A percentile compares a stretch with the other conserved stretches of the same genome.
Evolutionary conservation across 495 filamentous ascomycete genomes (phyloP).

Genomic region (Daldinia concentrica): DNA sequence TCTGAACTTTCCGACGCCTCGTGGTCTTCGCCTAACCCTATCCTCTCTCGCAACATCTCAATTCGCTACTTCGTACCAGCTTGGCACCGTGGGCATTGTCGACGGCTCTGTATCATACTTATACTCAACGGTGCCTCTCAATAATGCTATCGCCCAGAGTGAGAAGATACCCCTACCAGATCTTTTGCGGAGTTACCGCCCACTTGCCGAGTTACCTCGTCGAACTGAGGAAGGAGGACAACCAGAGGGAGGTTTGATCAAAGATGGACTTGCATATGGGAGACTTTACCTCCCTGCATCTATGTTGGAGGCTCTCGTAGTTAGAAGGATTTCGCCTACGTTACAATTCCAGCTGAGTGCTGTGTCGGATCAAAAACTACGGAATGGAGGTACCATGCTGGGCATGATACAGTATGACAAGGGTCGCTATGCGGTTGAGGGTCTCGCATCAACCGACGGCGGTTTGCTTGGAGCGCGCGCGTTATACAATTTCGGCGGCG

Average conservation of each 20-base stretch:
- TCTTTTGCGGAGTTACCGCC: conserved; percentile 56
- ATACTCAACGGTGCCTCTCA: conserved; percentile 81
- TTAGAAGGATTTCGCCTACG: conserved; percentile 81
- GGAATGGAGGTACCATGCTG: conserved; percentile 78
- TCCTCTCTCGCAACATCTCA: conserved; percentile 91
- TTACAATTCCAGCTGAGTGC: conserved; percentile 82
- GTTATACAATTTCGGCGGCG: conserved; percentile 92
- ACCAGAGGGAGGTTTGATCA: conserved; percentile 18
- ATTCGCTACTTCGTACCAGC: conserved; percentile 89
- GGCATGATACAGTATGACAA: conserved; percentile 86
- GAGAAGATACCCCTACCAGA: conserved; percentile 58
- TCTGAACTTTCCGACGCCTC: conserved; percentile 83
- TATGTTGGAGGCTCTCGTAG: conserved; percentile 85
- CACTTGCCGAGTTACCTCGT: conserved; percentile 51
- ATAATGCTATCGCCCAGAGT: conserved; percentile 56
- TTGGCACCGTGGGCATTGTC: conserved; percentile 84
- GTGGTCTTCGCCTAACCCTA: conserved; percentile 79
- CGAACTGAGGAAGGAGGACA: conserved; percentile 37
- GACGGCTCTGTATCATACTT: conserved; percentile 93
- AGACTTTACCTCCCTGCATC: conserved; percentile 86
- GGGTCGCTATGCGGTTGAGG: conserved; percentile 89
- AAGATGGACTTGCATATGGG: conserved; percentile 79
- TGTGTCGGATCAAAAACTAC: conserved; percentile 78
- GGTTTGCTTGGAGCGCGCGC: conserved; percentile 87
- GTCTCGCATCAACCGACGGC: conserved; percentile 91